Percentiles rank a stretch among this genome's conserved stretches.
phyloP scores from a whole-genome alignment of 2,329 filamentous ascomycete genomes.

The Teratosphaeria nubilosa region DNA sequence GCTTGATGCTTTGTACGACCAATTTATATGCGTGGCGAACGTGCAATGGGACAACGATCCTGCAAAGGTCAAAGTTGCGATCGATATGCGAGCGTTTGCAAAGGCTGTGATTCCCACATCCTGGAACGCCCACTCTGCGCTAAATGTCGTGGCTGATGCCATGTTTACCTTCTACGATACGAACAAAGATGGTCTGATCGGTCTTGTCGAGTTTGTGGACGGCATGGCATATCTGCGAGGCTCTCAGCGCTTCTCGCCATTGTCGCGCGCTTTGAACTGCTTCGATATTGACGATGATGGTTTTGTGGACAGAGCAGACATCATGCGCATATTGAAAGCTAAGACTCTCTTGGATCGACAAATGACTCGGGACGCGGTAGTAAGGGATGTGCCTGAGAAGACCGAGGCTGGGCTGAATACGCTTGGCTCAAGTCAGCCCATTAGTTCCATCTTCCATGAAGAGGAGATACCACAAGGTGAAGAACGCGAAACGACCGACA shows the following conservation, averaged over 20 bases:
- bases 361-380: slow-evolving; percentile 72
- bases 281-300: slow-evolving; percentile 89
- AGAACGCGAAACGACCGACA: slow-evolving; percentile 18
- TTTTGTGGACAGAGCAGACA: slow-evolving; percentile 74
- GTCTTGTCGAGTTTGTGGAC: slow-evolving; percentile 82
- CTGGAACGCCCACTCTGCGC: slow-evolving; percentile 62
- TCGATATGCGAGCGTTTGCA: slow-evolving; percentile 89
- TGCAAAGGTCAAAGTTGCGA: slow-evolving; percentile 65
- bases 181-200: slow-evolving; percentile 78
- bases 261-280: slow-evolving; percentile 68
- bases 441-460: slow-evolving; percentile 36
- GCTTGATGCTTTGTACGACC: slow-evolving; percentile 89
- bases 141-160: slow-evolving; percentile 87
- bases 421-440: slow-evolving; percentile 35
- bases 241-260: slow-evolving; percentile 52
- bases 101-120: slow-evolving; percentile 58
- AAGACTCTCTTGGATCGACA: slow-evolving; percentile 88
- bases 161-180: slow-evolving; percentile 96
- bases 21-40: slow-evolving; percentile 89
- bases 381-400: slow-evolving; percentile 65
- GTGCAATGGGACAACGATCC: slow-evolving; percentile 76
- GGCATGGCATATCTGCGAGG: slow-evolving; percentile 60
- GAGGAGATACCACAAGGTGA: slow-evolving; percentile 25
- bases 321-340: slow-evolving; percentile 81
- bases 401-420: slow-evolving; percentile 37